Evolutionary conservation across 2,329 filamentous ascomycete genomes (phyloP), one percentile per base, ranked within the genome.

Genomic region (Xylaria sp.): DNA sequence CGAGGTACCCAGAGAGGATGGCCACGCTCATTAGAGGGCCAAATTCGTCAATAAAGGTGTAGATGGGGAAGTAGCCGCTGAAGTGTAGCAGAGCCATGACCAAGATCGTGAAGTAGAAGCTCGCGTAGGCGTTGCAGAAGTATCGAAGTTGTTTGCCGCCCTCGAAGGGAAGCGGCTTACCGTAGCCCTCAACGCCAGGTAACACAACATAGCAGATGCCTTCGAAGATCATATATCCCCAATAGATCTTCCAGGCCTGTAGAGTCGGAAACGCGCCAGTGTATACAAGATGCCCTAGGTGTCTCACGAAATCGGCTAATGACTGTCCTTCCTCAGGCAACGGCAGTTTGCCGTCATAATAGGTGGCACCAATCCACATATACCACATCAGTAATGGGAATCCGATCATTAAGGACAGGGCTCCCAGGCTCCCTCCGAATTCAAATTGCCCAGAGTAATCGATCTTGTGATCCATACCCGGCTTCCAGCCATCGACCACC

Each of bases 331-430:
- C 79, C 1, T 83, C 82, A 1, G 89, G 92, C 52, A 84, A 82
- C 18, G 96, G 96, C 61, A 97, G 85, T 72, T 92, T 90, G 75
- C 95, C 95, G 78, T 94, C 85, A 83, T 98, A 99, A 83, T 95
- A 97, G 59, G 91, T 94, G 41, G 95, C 92, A 60, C 96, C 96
- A 80, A 97, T 91, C 94, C 94, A 98, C 94, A 99, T 97, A 84
- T 98, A 98, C 88, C 93, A 98, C 95, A 98, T 98, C 75, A 99
- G 87, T 46, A 91, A 71, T n/a, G 96, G 96, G 82, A 98, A 99
- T 55, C 92, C 89, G 71, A 94, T 86, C 94, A 98, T 98, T 89
- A 98, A 94, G 74, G 88, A 84, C 18, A 88, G 82, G 51, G 94
- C 91, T 64, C 96, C 95, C n/a, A 87, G 79, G 2, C 93, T 90